A percentile compares a stretch with the other conserved stretches of the same genome.
Evolutionary conservation across 768 basidiomycete genomes (phyloP).

Genomic region (Austroboletus eburneus): DNA sequence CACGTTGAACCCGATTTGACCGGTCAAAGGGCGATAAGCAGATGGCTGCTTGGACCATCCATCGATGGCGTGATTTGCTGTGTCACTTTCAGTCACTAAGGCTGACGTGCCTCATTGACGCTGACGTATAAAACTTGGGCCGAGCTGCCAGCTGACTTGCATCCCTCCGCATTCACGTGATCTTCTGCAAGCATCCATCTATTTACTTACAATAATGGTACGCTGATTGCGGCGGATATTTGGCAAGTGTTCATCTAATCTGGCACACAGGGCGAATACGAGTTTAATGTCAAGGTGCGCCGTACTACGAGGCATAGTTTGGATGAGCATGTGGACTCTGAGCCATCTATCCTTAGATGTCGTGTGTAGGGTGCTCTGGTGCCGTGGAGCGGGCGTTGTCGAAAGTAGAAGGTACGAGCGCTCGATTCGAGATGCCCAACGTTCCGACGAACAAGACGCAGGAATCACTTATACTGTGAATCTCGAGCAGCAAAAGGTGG

Average conservation of each 20-base stretch:
- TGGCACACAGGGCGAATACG: conserved; percentile 39
- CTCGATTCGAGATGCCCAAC: not conserved
- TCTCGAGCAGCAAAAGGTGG: conserved; percentile 68
- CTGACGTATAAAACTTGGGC: not conserved
- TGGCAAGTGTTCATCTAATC: conserved; percentile 1
- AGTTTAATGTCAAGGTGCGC: conserved; percentile 79
- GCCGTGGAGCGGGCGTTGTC: conserved; percentile 72
- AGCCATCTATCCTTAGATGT: conserved; percentile 54
- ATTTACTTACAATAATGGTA: conserved; percentile 19
- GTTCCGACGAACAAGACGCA: not conserved
- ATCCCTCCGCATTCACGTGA: not conserved
- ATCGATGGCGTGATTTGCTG: conserved; percentile 7
- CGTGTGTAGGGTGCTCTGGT: conserved; percentile 81
- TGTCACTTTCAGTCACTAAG: not conserved
- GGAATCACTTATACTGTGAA: conserved; percentile 49
- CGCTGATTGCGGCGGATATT: conserved; percentile 1
- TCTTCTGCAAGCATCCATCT: conserved; percentile 1
- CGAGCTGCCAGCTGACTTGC: not conserved
- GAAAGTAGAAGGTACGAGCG: conserved; percentile 45
- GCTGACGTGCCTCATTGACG: not conserved
- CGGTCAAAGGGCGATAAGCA: too few species aligned
- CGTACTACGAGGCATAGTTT: not conserved
- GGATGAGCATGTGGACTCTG: conserved; percentile 2
- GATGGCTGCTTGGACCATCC: too few species aligned
- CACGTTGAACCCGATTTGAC: too few species aligned